Percentiles rank a stretch among this genome's conserved stretches.
Conservation (phyloP, 2,329 filamentous ascomycete genomes). For the Penicillium corylophilum region DNA sequence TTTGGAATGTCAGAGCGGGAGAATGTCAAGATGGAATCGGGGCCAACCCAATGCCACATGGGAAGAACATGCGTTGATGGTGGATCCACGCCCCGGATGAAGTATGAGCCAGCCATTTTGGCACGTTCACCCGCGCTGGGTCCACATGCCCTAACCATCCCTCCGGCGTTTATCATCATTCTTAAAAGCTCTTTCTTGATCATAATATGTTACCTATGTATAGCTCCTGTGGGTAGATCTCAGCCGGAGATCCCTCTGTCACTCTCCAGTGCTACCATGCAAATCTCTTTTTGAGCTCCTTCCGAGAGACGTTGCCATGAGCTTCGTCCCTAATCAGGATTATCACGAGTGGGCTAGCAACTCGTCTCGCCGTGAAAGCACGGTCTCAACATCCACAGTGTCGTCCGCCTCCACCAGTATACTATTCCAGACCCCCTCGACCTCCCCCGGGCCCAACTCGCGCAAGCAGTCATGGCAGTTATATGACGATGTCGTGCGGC, state of each 20-base stretch:
- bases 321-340: conserved; percentile 19
- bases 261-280: conserved; percentile 4
- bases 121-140: conserved; percentile 16
- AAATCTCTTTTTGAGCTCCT: not conserved
- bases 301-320: conserved; percentile 17
- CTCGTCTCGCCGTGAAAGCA: conserved; percentile 26
- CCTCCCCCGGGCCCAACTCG: conserved; percentile 28
- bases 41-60: conserved; percentile 19
- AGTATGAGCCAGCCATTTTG: conserved; percentile 25
- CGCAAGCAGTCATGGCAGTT: conserved; percentile 31
- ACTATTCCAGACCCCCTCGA: conserved; percentile 29
- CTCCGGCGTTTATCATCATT: conserved; percentile 16
- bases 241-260: conserved; percentile 11
- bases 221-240: conserved; percentile 11
- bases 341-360: conserved; percentile 32
- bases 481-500: conserved; percentile 32
- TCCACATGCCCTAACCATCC: conserved; percentile 6
- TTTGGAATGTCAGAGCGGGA: not conserved
- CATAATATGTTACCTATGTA: conserved; percentile 11
- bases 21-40: not conserved
- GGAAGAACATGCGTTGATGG: conserved; percentile 10
- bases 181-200: conserved; percentile 1
- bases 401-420: conserved; percentile 35
- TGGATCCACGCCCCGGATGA: conserved; percentile 10
- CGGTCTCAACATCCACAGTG: conserved; percentile 29